Evolutionary conservation across 352 stramenopile genomes (phyloP).

Genomic region (Phytophthora agathidicida): DNA sequence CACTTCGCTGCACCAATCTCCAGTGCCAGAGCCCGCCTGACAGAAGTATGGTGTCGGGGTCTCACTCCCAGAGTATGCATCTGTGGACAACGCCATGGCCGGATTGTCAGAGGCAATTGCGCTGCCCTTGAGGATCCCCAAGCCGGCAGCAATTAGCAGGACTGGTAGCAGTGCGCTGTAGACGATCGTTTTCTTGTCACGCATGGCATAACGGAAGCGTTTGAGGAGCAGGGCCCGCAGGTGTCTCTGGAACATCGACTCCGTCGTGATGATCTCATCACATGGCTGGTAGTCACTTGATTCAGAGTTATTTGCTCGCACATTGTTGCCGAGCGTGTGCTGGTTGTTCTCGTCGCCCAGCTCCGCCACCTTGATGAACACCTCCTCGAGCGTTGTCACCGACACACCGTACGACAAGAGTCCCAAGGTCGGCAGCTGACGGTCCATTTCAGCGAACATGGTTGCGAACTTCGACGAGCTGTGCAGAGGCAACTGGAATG

Average conservation of each 20-base stretch:
- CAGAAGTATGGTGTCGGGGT: constrained; percentile 49
- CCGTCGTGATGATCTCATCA: constrained; percentile 19
- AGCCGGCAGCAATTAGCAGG: constrained; percentile 48
- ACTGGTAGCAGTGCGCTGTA: constrained; percentile 58
- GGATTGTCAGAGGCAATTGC: constrained; percentile 37
- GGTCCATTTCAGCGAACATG: constrained; percentile 65
- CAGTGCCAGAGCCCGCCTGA: constrained; percentile 20
- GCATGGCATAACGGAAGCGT: constrained; percentile 49
- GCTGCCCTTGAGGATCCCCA: constrained; percentile 46
- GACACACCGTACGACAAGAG: constrained; percentile 61
- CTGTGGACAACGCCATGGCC: constrained; percentile 33
- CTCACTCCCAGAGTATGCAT: constrained; percentile 22
- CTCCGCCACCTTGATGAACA: constrained; percentile 75
- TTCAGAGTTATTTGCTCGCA: constrained; percentile 3
- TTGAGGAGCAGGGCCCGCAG: constrained; percentile 55
- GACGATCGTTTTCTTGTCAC: constrained; percentile 51
- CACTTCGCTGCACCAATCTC: constrained; percentile 40
- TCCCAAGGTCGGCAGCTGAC: constrained; percentile 33
- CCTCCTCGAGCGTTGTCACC: constrained; percentile 86
- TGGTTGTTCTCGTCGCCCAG: constrained; percentile 34
- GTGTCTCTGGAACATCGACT: constrained; percentile 36
- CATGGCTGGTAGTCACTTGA: constrained; percentile 21
- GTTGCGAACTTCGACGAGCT: constrained; percentile 45
- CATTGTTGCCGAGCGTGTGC: constrained; percentile 33
- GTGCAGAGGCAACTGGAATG: constrained; percentile 60